Evolutionary conservation across 345 rosid species (phyloP).

Genomic region (Aegle marmelos): DNA sequence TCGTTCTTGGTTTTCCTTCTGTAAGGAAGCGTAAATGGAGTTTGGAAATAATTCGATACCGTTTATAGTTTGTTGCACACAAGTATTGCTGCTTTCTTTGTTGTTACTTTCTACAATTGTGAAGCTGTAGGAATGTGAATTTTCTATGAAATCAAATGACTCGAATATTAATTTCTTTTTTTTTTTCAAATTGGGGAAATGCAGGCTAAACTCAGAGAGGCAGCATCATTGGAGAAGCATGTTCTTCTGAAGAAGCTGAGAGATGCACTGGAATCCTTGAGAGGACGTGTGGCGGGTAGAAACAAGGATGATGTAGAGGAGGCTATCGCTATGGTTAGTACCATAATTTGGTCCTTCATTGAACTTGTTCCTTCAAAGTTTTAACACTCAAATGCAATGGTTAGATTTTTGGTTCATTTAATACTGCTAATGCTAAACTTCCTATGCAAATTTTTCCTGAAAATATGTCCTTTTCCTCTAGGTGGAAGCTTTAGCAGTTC

Average conservation of each 20-base stretch:
- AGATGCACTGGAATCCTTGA: conserved; percentile 85
- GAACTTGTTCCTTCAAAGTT: background rate
- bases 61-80: background rate
- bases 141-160: background rate
- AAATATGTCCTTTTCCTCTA: conserved; percentile 34
- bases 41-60: background rate
- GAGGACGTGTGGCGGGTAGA: conserved; percentile 86
- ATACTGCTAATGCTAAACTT: background rate
- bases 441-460: background rate
- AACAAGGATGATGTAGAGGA: conserved; percentile 97
- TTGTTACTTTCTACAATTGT: conserved; percentile 6
- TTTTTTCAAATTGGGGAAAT: background rate
- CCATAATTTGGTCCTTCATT: background rate
- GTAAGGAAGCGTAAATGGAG: background rate
- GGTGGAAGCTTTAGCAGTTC: conserved; percentile 98
- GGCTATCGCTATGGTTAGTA: conserved; percentile 87
- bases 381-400: background rate
- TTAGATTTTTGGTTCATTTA: conserved; percentile 7
- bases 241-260: conserved; percentile 95
- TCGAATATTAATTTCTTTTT: conserved; percentile 8
- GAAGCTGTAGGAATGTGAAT: conserved; percentile 6
- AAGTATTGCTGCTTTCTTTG: background rate
- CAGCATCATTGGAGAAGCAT: conserved; percentile 94
- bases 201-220: conserved; percentile 92
- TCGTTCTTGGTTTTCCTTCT: background rate